Percentiles rank a stretch among this genome's conserved stretches.
Conservation (phyloP, 1,284 basidiomycete genomes). For the Filobasidium uniguttulatum region DNA sequence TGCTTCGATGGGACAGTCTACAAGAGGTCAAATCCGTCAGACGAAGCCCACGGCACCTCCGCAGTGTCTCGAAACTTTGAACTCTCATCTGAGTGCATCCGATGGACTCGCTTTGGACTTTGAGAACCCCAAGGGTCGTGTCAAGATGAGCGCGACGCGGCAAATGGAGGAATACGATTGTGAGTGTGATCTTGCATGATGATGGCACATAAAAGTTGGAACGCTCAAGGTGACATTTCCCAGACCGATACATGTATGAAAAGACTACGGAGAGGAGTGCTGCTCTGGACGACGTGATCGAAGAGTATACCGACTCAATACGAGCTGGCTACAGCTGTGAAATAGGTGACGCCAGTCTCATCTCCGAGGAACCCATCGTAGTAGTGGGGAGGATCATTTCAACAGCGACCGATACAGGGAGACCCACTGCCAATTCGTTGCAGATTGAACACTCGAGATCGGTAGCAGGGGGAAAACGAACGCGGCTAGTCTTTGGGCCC, state of each 20-base stretch:
- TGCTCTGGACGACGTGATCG: constrained; percentile 68
- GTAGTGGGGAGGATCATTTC: constrained; percentile 69
- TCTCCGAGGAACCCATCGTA: constrained; percentile 58
- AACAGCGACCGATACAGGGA: constrained; percentile 48
- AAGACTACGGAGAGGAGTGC: constrained; percentile 67
- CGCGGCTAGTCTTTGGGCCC: constrained; percentile 54
- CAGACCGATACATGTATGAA: constrained; percentile 88
- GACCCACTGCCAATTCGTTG: constrained; percentile 59
- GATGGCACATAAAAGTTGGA: neutral
- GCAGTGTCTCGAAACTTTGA: constrained; percentile 33
- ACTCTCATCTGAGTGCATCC: constrained; percentile 25
- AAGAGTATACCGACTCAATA: constrained; percentile 62
- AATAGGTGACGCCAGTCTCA: constrained; percentile 59
- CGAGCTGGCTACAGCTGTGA: constrained; percentile 54
- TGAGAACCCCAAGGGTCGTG: constrained; percentile 4
- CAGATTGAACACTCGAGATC: constrained; percentile 68
- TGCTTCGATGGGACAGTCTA: no score
- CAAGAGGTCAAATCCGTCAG: no score
- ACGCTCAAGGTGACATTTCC: neutral
- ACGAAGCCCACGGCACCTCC: constrained; percentile 26
- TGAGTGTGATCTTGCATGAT: constrained; percentile 2
- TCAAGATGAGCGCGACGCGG: constrained; percentile 9
- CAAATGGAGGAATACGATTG: constrained; percentile 16
- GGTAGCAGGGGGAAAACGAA: constrained; percentile 55
- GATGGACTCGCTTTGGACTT: constrained; percentile 2